Evolutionary conservation across 345 rosid genomes (phyloP).

Genomic region (Leavenworthia alabamica): DNA sequence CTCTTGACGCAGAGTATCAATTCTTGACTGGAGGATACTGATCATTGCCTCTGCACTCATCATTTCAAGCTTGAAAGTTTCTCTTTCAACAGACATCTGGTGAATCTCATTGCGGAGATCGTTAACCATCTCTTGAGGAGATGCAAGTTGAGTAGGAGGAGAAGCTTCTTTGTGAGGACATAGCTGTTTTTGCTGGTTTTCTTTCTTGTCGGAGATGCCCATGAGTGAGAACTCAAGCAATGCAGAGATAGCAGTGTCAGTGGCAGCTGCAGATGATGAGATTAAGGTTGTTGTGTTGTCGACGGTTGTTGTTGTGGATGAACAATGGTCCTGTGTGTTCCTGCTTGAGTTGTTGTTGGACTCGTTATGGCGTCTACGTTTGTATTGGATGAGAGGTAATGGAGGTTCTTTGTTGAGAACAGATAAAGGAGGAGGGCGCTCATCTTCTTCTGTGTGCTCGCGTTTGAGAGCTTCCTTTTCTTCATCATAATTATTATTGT

Average conservation of each 20-base stretch:
- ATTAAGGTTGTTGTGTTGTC: slow-evolving; percentile 40
- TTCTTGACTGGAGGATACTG: slow-evolving; percentile 61
- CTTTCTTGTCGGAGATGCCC: slow-evolving; percentile 28
- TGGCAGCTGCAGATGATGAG: slow-evolving; percentile 39
- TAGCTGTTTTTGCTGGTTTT: background rate
- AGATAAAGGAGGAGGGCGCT: slow-evolving; percentile 38
- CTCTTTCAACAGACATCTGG: slow-evolving; percentile 62
- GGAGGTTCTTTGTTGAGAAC: slow-evolving; percentile 55
- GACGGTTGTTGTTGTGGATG: slow-evolving; percentile 63
- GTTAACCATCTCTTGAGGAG: slow-evolving; percentile 29
- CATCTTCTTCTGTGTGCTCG: slow-evolving; percentile 29
- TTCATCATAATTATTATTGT: slow-evolving; percentile 5
- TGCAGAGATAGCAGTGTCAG: slow-evolving; percentile 65
- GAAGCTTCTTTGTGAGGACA: slow-evolving; percentile 13
- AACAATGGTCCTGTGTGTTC: slow-evolving; percentile 54
- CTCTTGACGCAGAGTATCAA: slow-evolving; percentile 55
- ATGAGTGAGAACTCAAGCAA: slow-evolving; percentile 70
- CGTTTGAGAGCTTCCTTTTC: slow-evolving; percentile 18
- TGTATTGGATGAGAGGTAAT: slow-evolving; percentile 59
- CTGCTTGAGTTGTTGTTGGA: slow-evolving; percentile 46
- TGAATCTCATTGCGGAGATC: slow-evolving; percentile 59
- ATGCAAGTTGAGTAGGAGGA: background rate
- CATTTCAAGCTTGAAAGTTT: slow-evolving; percentile 67
- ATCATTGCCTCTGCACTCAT: slow-evolving; percentile 78
- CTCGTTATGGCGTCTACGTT: slow-evolving; percentile 63